A percentile compares a stretch with the other conserved stretches of the same genome.
phyloP scores from a whole-genome alignment of 805 yeast species.

The Candida maesae region DNA sequence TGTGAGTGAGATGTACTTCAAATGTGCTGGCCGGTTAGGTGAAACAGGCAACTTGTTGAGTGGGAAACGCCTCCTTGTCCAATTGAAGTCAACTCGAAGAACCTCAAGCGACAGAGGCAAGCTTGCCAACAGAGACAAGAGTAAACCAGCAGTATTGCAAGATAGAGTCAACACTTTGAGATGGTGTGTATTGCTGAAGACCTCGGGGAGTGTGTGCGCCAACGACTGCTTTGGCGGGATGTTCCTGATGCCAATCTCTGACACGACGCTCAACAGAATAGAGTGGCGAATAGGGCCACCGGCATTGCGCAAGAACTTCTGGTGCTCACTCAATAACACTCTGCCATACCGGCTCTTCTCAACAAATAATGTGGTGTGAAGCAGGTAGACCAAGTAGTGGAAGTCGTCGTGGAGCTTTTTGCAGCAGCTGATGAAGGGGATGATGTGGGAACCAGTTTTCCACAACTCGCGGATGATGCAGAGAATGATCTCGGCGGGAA shows the following conservation, averaged over 20 bases:
- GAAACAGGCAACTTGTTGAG: no score
- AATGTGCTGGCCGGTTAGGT: no score
- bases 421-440: conserved; percentile 15
- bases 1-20: no score
- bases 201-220: not conserved
- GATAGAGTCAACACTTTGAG: not conserved
- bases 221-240: not conserved
- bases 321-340: not conserved
- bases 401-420: conserved; percentile 8
- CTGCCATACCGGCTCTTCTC: no score
- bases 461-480: not conserved
- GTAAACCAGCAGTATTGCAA: not conserved
- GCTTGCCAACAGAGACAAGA: not conserved
- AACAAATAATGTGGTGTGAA: not conserved
- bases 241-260: not conserved
- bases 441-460: conserved; percentile 4
- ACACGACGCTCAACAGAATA: not conserved
- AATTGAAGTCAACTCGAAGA: not conserved
- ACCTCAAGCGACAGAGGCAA: not conserved
- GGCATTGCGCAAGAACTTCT: not conserved
- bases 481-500: not conserved
- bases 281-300: not conserved
- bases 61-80: no score
- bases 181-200: not conserved
- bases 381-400: conserved; percentile 10